phyloP scores from a whole-genome alignment of 1,284 basidiomycete genomes.

The Rhodofomes roseus region DNA sequence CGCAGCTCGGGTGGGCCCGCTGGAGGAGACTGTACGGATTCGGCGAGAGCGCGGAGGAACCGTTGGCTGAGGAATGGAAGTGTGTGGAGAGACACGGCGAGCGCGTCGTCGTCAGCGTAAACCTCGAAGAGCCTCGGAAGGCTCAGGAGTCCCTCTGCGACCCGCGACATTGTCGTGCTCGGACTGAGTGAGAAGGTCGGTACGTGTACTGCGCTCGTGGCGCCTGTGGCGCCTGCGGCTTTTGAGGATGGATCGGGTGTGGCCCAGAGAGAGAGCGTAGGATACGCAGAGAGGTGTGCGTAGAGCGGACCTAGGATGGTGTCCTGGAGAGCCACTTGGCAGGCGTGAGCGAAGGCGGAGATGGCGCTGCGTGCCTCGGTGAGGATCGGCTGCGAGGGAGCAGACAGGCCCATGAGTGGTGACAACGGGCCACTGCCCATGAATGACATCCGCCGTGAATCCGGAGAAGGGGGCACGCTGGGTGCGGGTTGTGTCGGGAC shows the following conservation, averaged over 20 bases:
- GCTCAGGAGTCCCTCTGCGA: constrained; percentile 92
- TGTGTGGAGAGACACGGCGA: constrained; percentile 86
- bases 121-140: constrained; percentile 92
- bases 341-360: constrained; percentile 63
- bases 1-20: constrained; percentile 25
- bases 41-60: constrained; percentile 45
- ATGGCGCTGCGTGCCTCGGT: constrained; percentile 56
- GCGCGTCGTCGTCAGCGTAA: constrained; percentile 87
- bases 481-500: constrained; percentile 22
- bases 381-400: constrained; percentile 43
- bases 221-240: constrained; percentile 26
- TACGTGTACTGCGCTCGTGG: constrained; percentile 68
- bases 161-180: constrained; percentile 82
- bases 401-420: constrained; percentile 12
- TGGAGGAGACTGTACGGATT: constrained; percentile 27
- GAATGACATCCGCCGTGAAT: constrained; percentile 23
- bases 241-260: constrained; percentile 43
- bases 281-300: constrained; percentile 71
- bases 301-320: constrained; percentile 86
- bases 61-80: constrained; percentile 68
- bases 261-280: constrained; percentile 69
- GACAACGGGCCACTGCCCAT: constrained; percentile 16
- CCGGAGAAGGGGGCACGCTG: constrained; percentile 22
- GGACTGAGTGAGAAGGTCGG: constrained; percentile 93
- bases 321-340: constrained; percentile 76